These are phyloP conservation scores for Ceratocystis albifundus DNA, from an alignment of 2,329 filamentous ascomycete species.

Conservation along the genomic window DNA sequence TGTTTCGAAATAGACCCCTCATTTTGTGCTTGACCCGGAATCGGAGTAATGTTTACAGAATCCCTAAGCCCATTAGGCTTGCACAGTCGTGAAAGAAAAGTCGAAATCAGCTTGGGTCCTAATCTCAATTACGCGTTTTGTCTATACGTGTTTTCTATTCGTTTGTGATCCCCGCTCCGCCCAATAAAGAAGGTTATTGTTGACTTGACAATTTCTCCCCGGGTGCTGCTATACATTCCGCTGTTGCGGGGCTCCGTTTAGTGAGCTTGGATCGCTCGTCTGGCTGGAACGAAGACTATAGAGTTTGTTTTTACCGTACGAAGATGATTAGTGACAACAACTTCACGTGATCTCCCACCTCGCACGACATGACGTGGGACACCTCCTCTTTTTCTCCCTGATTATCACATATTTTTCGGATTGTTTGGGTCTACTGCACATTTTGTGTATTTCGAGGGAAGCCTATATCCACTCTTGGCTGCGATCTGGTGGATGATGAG, in stretches of 20 bases:
- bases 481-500: not conserved
- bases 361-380: not conserved
- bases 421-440: no score
- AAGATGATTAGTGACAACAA: not conserved
- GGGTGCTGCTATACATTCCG: not conserved
- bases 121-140: constrained; percentile 3
- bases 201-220: not conserved
- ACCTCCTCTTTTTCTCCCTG: not conserved
- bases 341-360: not conserved
- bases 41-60: not conserved
- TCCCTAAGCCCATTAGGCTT: not conserved
- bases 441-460: no score
- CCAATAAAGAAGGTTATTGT: not conserved
- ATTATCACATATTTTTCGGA: not conserved
- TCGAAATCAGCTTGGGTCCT: not conserved
- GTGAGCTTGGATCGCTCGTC: not conserved
- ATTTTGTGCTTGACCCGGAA: not conserved
- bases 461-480: not conserved
- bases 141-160: not conserved
- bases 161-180: not conserved
- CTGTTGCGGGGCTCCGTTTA: constrained; percentile 7
- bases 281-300: not conserved
- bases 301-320: not conserved
- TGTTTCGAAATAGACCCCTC: constrained; percentile 6
- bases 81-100: not conserved